phyloP scores from a whole-genome alignment of 495 filamentous ascomycete genomes.

The Xylaria curta region DNA sequence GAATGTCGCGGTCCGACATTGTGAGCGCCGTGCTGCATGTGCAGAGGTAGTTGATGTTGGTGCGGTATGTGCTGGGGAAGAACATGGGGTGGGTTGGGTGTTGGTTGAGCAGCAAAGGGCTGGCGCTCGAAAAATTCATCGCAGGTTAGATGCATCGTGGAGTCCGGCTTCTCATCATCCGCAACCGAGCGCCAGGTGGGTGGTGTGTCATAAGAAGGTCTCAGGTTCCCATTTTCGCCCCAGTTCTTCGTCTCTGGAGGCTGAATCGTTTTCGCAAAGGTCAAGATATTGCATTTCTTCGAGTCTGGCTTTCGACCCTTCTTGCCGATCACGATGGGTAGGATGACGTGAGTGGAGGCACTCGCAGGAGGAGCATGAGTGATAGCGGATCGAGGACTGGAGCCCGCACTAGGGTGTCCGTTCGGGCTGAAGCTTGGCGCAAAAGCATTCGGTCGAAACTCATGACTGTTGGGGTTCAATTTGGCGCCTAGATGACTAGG shows the following conservation, averaged over 20 bases:
- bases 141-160: conserved; percentile 66
- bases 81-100: conserved; percentile 66
- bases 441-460: conserved; percentile 83
- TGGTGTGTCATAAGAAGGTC: conserved; percentile 74
- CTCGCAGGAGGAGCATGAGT: conserved; percentile 50
- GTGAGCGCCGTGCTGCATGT: conserved; percentile 59
- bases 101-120: conserved; percentile 63
- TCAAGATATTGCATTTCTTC: conserved; percentile 61
- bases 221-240: conserved; percentile 76
- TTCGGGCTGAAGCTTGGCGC: conserved; percentile 80
- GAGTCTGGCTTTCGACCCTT: conserved; percentile 69
- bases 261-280: conserved; percentile 76
- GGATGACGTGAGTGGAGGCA: conserved; percentile 21
- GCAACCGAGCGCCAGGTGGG: conserved; percentile 76
- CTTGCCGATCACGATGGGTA: conserved; percentile 56
- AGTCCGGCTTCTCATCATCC: conserved; percentile 66
- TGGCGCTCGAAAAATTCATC: conserved; percentile 76
- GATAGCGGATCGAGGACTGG: conserved; percentile 66
- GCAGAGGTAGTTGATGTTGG: conserved; percentile 78
- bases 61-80: conserved; percentile 67
- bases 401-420: conserved; percentile 63
- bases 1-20: conserved; percentile 60
- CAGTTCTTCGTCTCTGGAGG: conserved; percentile 68
- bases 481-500: conserved; percentile 62
- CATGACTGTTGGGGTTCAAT: conserved; percentile 81